These are phyloP conservation scores for Sporothrix schenckii DNA, from an alignment of 2,329 filamentous ascomycete genomes.

Conservation along the genomic window DNA sequence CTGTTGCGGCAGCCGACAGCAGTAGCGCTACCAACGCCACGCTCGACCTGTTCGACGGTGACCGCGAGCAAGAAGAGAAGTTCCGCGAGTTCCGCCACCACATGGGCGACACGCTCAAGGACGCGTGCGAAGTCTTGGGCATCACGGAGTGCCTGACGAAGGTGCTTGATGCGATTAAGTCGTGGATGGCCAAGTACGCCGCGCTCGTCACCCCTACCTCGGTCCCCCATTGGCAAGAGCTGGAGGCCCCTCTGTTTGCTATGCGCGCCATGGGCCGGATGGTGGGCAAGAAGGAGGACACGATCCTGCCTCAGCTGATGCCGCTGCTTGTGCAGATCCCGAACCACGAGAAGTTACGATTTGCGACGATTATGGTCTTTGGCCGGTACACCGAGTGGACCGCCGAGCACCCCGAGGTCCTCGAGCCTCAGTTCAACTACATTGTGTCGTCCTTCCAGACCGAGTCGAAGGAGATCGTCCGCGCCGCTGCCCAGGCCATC, in stretches of 20 bases:
- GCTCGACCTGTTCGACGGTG: constrained; percentile 85
- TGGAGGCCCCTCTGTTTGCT: constrained; percentile 92
- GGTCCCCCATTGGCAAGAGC: constrained; percentile 93
- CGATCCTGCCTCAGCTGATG: constrained; percentile 88
- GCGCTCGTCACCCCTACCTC: constrained; percentile 70
- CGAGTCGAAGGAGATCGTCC: constrained; percentile 84
- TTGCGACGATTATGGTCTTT: constrained; percentile 96
- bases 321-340: constrained; percentile 92
- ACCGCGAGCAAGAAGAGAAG: constrained; percentile 93
- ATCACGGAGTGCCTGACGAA: constrained; percentile 89
- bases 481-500: constrained; percentile 89
- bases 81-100: constrained; percentile 95
- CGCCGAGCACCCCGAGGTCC: constrained; percentile 84
- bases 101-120: constrained; percentile 97
- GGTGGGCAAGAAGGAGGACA: constrained; percentile 85
- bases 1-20: constrained; percentile 48
- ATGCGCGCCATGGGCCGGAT: constrained; percentile 96
- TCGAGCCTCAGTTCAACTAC: constrained; percentile 92
- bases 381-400: constrained; percentile 99
- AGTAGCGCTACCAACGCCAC: constrained; percentile 58
- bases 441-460: constrained; percentile 92
- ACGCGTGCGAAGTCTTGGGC: constrained; percentile 94
- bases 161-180: constrained; percentile 80
- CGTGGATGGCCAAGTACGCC: constrained; percentile 84
- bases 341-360: constrained; percentile 95